Evolutionary conservation across 176 grass and related monocot genomes (phyloP), one percentile per base, ranked within the genome.

Genomic region (Cocos nucifera): DNA sequence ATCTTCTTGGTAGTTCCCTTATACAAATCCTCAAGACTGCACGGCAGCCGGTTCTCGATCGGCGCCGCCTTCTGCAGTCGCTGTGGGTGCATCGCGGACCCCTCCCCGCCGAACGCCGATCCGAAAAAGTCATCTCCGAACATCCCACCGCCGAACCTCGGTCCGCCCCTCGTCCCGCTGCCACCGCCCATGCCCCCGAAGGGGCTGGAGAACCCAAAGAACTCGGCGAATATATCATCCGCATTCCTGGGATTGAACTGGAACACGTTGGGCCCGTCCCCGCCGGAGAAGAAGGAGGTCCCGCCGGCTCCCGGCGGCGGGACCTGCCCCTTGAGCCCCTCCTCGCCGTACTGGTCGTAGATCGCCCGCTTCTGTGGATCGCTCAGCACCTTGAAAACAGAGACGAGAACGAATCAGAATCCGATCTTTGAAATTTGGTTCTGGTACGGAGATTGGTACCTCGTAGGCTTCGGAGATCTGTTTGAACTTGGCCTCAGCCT

Each of bases 401-500:
- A 8, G n/a, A 64, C 69, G 53, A 70, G 14, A 63, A 6, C 0
- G 2, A 3, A 67, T 30, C 2, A 18, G 57, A 63, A 25, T 4
- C 6, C 21, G 35, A 49, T 15, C 23, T 30, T 16, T 51, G 66
- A 12, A 1, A 44, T 9, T 9, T 44, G 8, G 10, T 44, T 44
- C 10, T 44, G 35, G 10, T 9, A 44, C 10, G 0, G 10, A 17
- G 17, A 51, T 61, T 26, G 29, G 53, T 18, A 86, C 86, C 77
- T 95, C 83, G 67, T 96, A 98, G 3, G 93, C 93, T 53, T 86
- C 84, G 27, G 93, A 88, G 84, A 98, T 98, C 84, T 98, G 76
- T 76, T 98, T 98, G 81, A 98, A 97, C 73, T 85, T 97, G 50
- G 93, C 84, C 70, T 97, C 93, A 3, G 93, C 93, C 39, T 97